These are phyloP conservation scores for Sugiyamaella xylanicola DNA, from an alignment of 1,139 yeast species.

Conservation along the genomic window DNA sequence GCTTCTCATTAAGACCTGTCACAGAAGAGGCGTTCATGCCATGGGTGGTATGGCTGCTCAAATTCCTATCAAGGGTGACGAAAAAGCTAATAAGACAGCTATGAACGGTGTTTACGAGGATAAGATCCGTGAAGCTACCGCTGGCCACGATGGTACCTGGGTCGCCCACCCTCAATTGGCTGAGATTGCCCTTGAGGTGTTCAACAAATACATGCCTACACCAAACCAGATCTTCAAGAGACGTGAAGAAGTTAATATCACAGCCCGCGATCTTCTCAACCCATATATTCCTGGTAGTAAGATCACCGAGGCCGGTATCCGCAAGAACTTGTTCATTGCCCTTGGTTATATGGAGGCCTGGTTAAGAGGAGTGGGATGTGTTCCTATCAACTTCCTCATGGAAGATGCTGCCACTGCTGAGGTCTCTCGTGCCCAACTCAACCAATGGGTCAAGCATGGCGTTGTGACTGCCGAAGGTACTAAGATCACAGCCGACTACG, in stretches of 20 bases:
- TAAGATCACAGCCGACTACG: conserved; percentile 59
- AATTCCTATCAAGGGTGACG: conserved; percentile 73
- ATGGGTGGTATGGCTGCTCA: conserved; percentile 89
- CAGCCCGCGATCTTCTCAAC: conserved; percentile 69
- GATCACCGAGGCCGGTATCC: conserved; percentile 71
- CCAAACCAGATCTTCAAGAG: conserved; percentile 77
- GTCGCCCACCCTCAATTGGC: conserved; percentile 83
- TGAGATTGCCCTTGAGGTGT: conserved; percentile 70
- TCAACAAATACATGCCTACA: conserved; percentile 80
- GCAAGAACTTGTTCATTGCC: conserved; percentile 71
- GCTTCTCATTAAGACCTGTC: conserved; percentile 68
- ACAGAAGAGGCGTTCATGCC: conserved; percentile 74
- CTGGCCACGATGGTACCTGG: conserved; percentile 84
- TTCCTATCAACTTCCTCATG: conserved; percentile 81
- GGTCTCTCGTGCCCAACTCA: conserved; percentile 77
- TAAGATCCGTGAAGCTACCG: conserved; percentile 70
- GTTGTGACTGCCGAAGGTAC: conserved; percentile 62
- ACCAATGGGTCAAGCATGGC: conserved; percentile 84
- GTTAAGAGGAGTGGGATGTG: conserved; percentile 79
- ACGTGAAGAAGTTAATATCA: conserved; percentile 50
- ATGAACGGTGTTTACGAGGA: conserved; percentile 73
- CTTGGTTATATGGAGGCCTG: conserved; percentile 80
- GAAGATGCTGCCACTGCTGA: conserved; percentile 90
- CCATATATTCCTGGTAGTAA: conserved; percentile 68
- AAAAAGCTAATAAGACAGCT: conserved; percentile 62